These are phyloP conservation scores for Dothidotthia symphoricarpi DNA, from an alignment of 2,329 filamentous ascomycete species.

Conservation along the genomic window DNA sequence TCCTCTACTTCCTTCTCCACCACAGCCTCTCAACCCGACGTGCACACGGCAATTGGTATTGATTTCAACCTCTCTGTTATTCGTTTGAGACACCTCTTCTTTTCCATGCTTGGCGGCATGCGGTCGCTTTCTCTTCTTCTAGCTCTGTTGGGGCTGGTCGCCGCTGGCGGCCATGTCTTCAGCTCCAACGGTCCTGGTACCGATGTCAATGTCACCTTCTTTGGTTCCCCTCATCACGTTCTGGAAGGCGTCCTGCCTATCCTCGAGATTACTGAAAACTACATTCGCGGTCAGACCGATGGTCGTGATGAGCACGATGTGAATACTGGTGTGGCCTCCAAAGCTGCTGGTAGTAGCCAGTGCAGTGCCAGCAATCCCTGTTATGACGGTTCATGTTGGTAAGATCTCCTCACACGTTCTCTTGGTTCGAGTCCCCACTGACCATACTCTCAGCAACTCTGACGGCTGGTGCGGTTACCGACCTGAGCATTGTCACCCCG, in stretches of 20 bases:
- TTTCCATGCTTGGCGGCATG: slow-evolving; percentile 7
- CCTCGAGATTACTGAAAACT: slow-evolving; percentile 10
- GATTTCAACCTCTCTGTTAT: too few relatives aligned
- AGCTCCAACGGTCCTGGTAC: neutral
- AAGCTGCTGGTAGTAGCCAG: neutral
- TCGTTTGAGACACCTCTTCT: too few relatives aligned
- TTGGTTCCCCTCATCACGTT: slow-evolving; percentile 8
- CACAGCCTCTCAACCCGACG: too few relatives aligned
- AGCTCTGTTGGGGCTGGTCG: slow-evolving; percentile 3
- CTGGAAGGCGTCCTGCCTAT: slow-evolving; percentile 7
- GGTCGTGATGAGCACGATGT: too few relatives aligned
- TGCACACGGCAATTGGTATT: too few relatives aligned
- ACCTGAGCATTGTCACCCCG: slow-evolving; percentile 13
- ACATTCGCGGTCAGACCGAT: slow-evolving; percentile 11
- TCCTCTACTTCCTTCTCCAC: too few relatives aligned
- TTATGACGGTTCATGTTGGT: slow-evolving; percentile 13
- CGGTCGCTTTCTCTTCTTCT: neutral
- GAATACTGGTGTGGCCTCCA: neutral
- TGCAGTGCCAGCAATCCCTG: slow-evolving; percentile 11
- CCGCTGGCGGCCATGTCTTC: neutral
- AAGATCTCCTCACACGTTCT: slow-evolving; percentile 5
- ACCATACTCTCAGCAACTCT: neutral
- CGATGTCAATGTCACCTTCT: slow-evolving; percentile 7
- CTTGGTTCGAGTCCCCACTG: neutral
- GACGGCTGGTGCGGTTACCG: slow-evolving; percentile 13